phyloP scores from a whole-genome alignment of 306 rosid species.

The Glycine tomentella region DNA sequence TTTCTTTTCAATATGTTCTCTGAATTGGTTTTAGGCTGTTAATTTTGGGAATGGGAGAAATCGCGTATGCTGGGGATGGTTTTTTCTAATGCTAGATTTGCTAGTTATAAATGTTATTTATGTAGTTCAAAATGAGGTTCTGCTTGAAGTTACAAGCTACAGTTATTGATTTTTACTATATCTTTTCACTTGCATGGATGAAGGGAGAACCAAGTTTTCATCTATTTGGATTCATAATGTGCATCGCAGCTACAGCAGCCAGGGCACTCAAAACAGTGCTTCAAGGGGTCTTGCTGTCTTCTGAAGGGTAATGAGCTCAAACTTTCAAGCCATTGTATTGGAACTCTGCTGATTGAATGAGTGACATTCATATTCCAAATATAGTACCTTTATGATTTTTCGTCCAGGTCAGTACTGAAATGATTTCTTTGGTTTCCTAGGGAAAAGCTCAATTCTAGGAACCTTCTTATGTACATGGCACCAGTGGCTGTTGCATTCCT shows the following conservation, averaged over 20 bases:
- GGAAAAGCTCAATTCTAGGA: slow-evolving; percentile 58
- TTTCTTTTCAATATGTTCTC: neutral
- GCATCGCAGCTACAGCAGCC: slow-evolving; percentile 61
- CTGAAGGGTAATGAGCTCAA: slow-evolving; percentile 54
- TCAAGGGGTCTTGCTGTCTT: slow-evolving; percentile 63
- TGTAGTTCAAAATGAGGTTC: slow-evolving; percentile 30
- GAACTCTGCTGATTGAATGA: slow-evolving; percentile 18
- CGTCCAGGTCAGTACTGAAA: slow-evolving; percentile 47
- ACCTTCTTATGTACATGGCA: slow-evolving; percentile 66
- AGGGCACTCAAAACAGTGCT: slow-evolving; percentile 64
- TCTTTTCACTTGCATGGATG: slow-evolving; percentile 46
- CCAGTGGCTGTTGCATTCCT: slow-evolving; percentile 59
- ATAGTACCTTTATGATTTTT: slow-evolving; percentile 25
- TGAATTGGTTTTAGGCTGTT: neutral
- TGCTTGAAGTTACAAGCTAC: slow-evolving; percentile 16
- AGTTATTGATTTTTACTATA: neutral
- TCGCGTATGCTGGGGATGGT: neutral
- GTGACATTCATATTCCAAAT: neutral
- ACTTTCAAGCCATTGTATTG: slow-evolving; percentile 38
- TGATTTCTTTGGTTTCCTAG: slow-evolving; percentile 45
- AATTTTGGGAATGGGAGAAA: slow-evolving; percentile 5
- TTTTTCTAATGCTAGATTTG: slow-evolving; percentile 23
- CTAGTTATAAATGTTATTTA: neutral
- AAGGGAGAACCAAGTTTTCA: slow-evolving; percentile 68
- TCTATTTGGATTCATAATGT: slow-evolving; percentile 64